Base-by-base conservation (phyloP, 2,329 filamentous ascomycete genomes). In the Aspergillus awamori region DNA sequence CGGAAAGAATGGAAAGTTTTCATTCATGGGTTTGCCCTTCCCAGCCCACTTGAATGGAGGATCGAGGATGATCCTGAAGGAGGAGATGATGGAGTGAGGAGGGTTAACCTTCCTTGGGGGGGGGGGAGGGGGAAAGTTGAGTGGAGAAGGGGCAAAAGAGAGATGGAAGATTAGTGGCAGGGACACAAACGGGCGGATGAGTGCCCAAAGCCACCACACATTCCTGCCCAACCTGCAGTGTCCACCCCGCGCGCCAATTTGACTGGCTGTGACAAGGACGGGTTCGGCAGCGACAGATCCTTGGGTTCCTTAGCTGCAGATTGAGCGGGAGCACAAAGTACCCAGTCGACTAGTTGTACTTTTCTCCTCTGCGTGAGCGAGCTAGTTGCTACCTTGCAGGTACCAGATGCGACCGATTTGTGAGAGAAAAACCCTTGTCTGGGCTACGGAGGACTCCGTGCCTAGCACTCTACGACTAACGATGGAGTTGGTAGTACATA, bases 181-280 rank as follows among this genome's bases (percentile, higher is more conserved):
- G 49, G 58, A 55, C 17, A 20, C 36, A 53, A 36, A 52, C 52
- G 52, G 56, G 52, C 59, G 58, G 59, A 56, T 63, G 51, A 61
- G 56, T 76, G 74, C 74, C 74, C 73, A 74, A 76, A 67, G 38
- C 60, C 59, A 57, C 62, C 70, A 75, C 71, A 71, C 73, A 76
- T 76, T 72, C 64, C 65, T 75, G 74, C 74, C 74, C 74, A 76
- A 76, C 73, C 63, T 62, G 59, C 59, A 60, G 54, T 56, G 33
- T 53, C 39, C 47, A 20, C 17, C 47, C 26, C n/a, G 30, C 33
- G 28, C 52, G 45, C 30, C 26, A 43, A 48, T 56, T 36, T 61
- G 36, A 63, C 58, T 58, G 58, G 58, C 33, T 51, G 8, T 51
- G 26, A 51, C 47, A 28, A 28, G 26, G 26, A 6, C 15, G 47